Evolutionary conservation across 345 rosid genomes (phyloP), one percentile per base, ranked within the genome.

Genomic region (Leavenworthia alabamica): DNA sequence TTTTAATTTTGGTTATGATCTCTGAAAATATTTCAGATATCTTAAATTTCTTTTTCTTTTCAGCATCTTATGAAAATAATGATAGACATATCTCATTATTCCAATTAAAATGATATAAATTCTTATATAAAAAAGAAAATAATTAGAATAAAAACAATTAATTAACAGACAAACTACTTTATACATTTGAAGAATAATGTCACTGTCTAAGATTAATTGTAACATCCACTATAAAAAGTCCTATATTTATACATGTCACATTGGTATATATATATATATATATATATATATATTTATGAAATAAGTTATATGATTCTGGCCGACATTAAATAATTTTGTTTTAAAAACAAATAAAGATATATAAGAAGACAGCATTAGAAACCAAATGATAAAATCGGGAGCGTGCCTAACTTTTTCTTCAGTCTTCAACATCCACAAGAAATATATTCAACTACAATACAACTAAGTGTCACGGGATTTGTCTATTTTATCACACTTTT

Each of bases 391-490:
- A 13, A 32, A 15, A 41, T 15, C 22, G 40, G 43, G 58, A 60
- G 43, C 64, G 40, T 19, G 48, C 55, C 56, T 56, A 61, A 46
- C 62, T 69, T 60, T 58, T 49, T 20, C 14, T 60, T 23, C 31
- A n/a, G 32, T 43, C 62, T 61, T 43, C 62, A 52, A 45, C 65
- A 75, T 79, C 83, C 89, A 79, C 83, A 68, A 67, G 63, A 64
- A 62, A 37, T 3, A 44, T 39, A 31, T 12, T 48, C 45, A 71
- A 76, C 90, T 75, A 84, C 78, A 78, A 73, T 76, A 88, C 90
- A 88, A 83, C 29, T 1, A 13, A 79, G 82, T 67, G 83, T 88
- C 96, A 88, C 96, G 96, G 72, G 96, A 75, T 56, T 36, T 67
- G 69, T 67, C 70, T 82, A 66, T 55, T 33, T 65, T 32, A 60